Base-by-base conservation (phyloP, 306 rosid species). In the Citrullus amarus region DNA sequence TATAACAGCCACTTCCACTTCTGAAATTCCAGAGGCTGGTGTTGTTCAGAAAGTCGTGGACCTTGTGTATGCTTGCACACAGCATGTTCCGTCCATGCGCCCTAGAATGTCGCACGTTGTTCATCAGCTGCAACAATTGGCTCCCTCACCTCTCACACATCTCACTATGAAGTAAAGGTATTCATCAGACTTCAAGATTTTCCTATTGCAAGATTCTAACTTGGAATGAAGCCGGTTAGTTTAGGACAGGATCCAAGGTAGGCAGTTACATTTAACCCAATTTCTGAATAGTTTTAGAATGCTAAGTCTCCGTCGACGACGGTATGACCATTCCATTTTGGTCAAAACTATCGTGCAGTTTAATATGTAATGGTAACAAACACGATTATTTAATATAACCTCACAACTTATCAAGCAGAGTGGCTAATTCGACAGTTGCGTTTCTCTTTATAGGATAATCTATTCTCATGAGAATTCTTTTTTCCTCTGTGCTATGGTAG, bases 51-150 rank as follows among this genome's bases (percentile, higher is more conserved):
- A 91, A 85, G 97, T 95, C 71, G 97, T 95, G 48, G 99, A 95
- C 76, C 99, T 95, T 3, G 99, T 95, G 55, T 95, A 95, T 86
- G 92, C 99, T 3, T 95, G 99, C 89, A 95, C 99, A 0, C 99
- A 95, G 79, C 95, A 95, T 81, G 97, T 92, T 53, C 99, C 99
- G 15, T 95, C 97, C 20, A 95, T 92, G 97, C 97, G 98, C 32
- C 99, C 99, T 3, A 83, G 99, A 85, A 95, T 92, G 99, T 95
- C 99, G 20, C 99, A 95, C 57, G 96, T 95, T 82, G 99, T 95
- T 82, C 99, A 91, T 87, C 99, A 95, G 86, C 81, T 93, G 66
- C 98, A 93, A 75, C 98, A 91, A 84, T 79, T 91, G 74, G 85
- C 90, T 6, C 89, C 63, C 63, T 74, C 78, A 17, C 62, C 78